Conservation (phyloP, 2,329 filamentous ascomycete species). For the Xylariales sp. region DNA sequence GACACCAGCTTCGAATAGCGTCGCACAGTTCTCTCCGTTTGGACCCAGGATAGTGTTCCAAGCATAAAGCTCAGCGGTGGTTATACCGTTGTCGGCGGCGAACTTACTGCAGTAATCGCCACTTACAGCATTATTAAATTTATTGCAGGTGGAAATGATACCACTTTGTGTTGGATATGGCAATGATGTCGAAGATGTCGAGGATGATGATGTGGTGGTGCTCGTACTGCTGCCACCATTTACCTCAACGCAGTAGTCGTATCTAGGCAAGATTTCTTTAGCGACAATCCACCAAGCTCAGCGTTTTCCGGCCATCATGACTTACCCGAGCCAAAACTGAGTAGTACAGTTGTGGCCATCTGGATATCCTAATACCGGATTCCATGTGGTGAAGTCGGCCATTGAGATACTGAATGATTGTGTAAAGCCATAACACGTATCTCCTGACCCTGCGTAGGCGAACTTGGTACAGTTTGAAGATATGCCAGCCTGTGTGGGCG, state of each 20-base stretch:
- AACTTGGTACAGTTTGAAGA: constrained; percentile 21
- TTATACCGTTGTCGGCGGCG: constrained; percentile 3
- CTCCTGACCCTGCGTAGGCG: constrained; percentile 15
- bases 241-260: not conserved
- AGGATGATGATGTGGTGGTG: not conserved
- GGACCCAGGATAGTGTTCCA: constrained; percentile 13
- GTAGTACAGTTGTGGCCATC: constrained; percentile 20
- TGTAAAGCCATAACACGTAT: constrained; percentile 14
- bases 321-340: constrained; percentile 16
- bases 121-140: constrained; percentile 15
- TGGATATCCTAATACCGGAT: constrained; percentile 13
- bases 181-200: constrained; percentile 4
- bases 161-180: constrained; percentile 20
- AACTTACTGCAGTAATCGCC: constrained; percentile 18
- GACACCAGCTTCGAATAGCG: constrained; percentile 15
- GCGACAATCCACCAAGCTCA: not conserved
- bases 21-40: constrained; percentile 17
- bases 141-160: constrained; percentile 20
- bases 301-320: constrained; percentile 17
- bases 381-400: constrained; percentile 8
- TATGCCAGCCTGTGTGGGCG: constrained; percentile 22
- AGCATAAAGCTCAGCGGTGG: not conserved
- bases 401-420: not conserved
- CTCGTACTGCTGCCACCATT: too few relatives aligned
- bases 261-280: not conserved